A percentile compares a stretch with the other conserved stretches of the same genome.
These are phyloP conservation scores for Lunularia cruciata DNA, from an alignment of 225 moss, liverwort and hornwort species.

Conservation along the genomic window DNA sequence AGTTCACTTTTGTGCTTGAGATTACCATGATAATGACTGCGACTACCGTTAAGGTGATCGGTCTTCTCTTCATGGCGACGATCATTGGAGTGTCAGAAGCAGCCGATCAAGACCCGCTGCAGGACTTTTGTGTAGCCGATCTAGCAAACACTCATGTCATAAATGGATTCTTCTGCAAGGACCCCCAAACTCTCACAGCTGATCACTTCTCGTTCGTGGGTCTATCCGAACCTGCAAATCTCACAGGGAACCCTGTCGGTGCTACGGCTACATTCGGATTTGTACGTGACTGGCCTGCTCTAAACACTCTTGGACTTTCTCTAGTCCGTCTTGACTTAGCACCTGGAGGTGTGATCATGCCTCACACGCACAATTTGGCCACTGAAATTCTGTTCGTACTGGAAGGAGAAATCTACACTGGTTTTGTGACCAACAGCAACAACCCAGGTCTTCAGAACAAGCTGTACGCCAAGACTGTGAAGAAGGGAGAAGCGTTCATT, in stretches of 20 bases:
- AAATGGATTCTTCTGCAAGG: conserved; percentile 3
- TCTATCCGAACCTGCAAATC: background rate
- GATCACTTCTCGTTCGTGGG: background rate
- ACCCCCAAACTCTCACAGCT: background rate
- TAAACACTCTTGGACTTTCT: conserved; percentile 3
- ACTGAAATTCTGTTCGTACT: background rate
- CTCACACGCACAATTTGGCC: conserved; percentile 4
- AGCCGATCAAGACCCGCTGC: conserved; percentile 9
- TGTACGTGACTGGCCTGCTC: background rate
- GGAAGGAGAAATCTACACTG: conserved; percentile 4
- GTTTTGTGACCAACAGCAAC: conserved; percentile 9
- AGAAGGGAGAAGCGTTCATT: conserved; percentile 14
- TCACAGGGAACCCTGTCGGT: background rate
- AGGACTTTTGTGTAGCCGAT: conserved; percentile 14
- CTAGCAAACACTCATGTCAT: background rate
- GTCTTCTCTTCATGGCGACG: too few relatives aligned
- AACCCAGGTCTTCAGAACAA: background rate
- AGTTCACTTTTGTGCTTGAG: too few relatives aligned
- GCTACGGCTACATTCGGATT: background rate
- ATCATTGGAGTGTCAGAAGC: too few relatives aligned
- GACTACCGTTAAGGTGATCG: too few relatives aligned
- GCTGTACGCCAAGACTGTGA: conserved; percentile 10
- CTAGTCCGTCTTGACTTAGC: background rate
- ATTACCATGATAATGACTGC: too few relatives aligned
- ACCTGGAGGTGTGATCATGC: conserved; percentile 3